Evolutionary conservation across 768 basidiomycete genomes (phyloP), one percentile per base, ranked within the genome.

Genomic region (Russula abietina): DNA sequence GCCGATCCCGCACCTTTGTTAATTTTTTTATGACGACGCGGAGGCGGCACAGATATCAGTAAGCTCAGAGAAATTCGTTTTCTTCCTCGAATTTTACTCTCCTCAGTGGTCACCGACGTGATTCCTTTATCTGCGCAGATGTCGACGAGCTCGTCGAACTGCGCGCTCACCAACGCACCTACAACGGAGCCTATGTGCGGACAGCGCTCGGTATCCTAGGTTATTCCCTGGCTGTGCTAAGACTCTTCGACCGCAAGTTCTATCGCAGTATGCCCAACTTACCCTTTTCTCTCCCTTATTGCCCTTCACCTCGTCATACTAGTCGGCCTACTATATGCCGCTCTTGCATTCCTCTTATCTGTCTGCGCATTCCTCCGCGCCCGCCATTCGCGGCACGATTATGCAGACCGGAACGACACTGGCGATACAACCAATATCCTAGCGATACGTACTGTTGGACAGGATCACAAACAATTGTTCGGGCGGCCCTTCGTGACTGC

Each of bases 401-500:
- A 93, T 70, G 86, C 89, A 3, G 92, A 93, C 71, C 19, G 26
- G 41, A 17, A 46, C 1, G 55, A 58, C 22, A 28, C 3, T 30
- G 38, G 7, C 2, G 26, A 66, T 5, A 30, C 58, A 1, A 56
- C 62, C 0, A 61, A 78, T 63, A 69, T 70, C 28, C 62, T 66
- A 9, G 80, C 81, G 6, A 74, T 83, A 5, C 76, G 78, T 56
- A 87, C 86, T 1, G 77, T 80, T 33, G 88, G 87, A 0, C 84
- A 87, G 68, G 80, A 85, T 60, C 76, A 78, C 33, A 79, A 77
- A 51, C 80, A 87, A 0, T 77, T 87, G 9, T 90, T 85, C 69
- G 92, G 91, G 0, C 78, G 88, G 14, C 88, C 89, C 1, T 93
- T 93, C 70, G 71, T 86, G 19, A 91, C 91, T 0, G 87, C 90